Conservation (phyloP, 225 moss, liverwort and hornwort species). For the Sphagnum contortum region DNA sequence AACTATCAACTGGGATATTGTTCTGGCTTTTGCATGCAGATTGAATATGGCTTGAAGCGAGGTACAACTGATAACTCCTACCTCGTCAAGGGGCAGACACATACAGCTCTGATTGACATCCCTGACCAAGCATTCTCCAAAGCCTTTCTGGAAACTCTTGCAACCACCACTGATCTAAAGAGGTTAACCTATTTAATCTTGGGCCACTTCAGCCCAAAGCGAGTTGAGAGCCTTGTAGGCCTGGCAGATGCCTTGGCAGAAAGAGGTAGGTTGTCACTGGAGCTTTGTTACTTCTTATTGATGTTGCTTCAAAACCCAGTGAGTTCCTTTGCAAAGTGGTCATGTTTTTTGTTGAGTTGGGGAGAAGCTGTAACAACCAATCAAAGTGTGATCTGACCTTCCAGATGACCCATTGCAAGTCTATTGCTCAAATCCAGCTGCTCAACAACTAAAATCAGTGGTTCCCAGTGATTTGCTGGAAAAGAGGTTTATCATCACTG, state of each 20-base stretch:
- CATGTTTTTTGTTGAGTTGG: too few species aligned
- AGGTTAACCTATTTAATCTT: slow-evolving; percentile 54
- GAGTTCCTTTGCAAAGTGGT: neutral
- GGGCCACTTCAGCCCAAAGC: slow-evolving; percentile 88
- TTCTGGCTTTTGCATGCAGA: slow-evolving; percentile 31
- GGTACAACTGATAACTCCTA: slow-evolving; percentile 93
- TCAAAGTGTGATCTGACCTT: too few species aligned
- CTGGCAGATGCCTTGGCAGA: slow-evolving; percentile 61
- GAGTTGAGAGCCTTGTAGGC: slow-evolving; percentile 54
- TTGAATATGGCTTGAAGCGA: slow-evolving; percentile 82
- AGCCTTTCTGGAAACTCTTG: slow-evolving; percentile 46
- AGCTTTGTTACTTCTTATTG: neutral
- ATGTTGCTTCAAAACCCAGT: too few species aligned
- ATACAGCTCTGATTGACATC: slow-evolving; percentile 64
- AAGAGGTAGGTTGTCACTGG: slow-evolving; percentile 21
- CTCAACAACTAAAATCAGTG: slow-evolving; percentile 44
- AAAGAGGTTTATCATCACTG: slow-evolving; percentile 44
- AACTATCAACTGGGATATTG: neutral
- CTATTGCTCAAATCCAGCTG: slow-evolving; percentile 91
- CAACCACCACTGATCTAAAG: slow-evolving; percentile 47
- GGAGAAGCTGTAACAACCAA: too few species aligned
- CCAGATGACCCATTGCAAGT: slow-evolving; percentile 51
- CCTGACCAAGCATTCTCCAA: slow-evolving; percentile 71
- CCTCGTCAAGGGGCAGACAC: slow-evolving; percentile 51
- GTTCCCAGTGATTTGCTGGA: slow-evolving; percentile 31